Conservation (phyloP, 148 eudicot species). For the Mesembryanthemum crystallinum region DNA sequence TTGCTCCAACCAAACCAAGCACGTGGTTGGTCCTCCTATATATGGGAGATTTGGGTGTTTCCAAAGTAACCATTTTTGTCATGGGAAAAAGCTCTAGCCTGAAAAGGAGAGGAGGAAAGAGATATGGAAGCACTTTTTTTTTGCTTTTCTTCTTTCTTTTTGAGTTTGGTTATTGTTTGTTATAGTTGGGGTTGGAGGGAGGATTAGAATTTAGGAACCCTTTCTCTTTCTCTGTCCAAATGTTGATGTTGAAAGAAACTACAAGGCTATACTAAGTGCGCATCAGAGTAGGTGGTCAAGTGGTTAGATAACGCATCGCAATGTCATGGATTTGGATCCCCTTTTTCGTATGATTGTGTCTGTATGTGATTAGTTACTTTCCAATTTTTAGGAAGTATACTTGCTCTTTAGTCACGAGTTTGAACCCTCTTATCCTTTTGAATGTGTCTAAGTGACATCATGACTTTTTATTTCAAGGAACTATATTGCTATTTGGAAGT, state of each 20-base stretch:
- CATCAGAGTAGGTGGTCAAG: too few relatives aligned
- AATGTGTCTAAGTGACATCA: too few relatives aligned
- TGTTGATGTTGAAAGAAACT: slow-evolving; percentile 1
- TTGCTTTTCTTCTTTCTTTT: slow-evolving; percentile 2
- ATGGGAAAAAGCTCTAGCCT: slow-evolving; percentile 9
- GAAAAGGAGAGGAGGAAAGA: slow-evolving; percentile 9
- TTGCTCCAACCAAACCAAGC: slow-evolving; percentile 29
- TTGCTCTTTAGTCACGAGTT: too few relatives aligned
- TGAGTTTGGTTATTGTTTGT: background rate
- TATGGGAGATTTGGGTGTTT: slow-evolving; percentile 20
- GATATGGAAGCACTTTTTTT: background rate
- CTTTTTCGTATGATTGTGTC: too few relatives aligned
- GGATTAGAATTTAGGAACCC: background rate
- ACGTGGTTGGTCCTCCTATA: slow-evolving; percentile 28
- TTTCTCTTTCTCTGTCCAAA: background rate
- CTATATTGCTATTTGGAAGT: too few relatives aligned
- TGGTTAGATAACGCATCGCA: too few relatives aligned
- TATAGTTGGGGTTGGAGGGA: background rate
- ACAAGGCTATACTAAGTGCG: too few relatives aligned
- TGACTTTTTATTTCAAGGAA: too few relatives aligned
- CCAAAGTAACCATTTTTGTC: slow-evolving; percentile 14
- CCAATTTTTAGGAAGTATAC: too few relatives aligned
- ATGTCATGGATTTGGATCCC: too few relatives aligned
- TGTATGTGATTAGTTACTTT: too few relatives aligned
- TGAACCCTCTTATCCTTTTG: too few relatives aligned